Conservation (phyloP, 805 yeast species). For the Torulaspora delbrueckii region DNA sequence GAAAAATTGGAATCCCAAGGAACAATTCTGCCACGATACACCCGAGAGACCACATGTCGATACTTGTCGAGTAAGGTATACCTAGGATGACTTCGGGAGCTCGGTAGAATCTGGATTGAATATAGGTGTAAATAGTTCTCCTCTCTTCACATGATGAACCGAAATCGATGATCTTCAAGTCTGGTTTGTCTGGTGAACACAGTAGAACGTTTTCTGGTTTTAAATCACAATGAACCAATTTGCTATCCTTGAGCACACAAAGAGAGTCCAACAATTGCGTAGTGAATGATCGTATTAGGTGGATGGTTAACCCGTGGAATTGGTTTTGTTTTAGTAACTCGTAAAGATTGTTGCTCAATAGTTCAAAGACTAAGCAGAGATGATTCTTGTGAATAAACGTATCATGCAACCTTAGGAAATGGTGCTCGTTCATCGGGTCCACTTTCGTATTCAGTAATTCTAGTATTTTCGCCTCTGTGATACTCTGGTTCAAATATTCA, state of each 20-base stretch:
- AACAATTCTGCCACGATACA: conserved; percentile 88
- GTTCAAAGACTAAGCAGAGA: conserved; percentile 86
- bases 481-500: conserved; percentile 84
- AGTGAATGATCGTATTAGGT: conserved; percentile 70
- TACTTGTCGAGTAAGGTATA: conserved; percentile 83
- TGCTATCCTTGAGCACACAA: conserved; percentile 71
- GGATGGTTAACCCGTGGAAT: conserved; percentile 82
- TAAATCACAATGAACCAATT: conserved; percentile 90
- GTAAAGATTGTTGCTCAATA: conserved; percentile 80
- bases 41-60: conserved; percentile 97
- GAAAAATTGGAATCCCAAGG: conserved; percentile 87
- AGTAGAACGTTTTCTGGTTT: conserved; percentile 93
- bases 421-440: conserved; percentile 67
- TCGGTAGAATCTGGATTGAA: conserved; percentile 88
- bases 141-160: conserved; percentile 93
- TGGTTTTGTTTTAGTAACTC: conserved; percentile 90
- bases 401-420: conserved; percentile 74
- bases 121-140: conserved; percentile 83
- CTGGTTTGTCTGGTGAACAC: conserved; percentile 65
- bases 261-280: conserved; percentile 78
- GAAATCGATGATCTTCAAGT: conserved; percentile 89
- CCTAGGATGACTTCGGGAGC: conserved; percentile 94
- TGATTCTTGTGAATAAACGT: conserved; percentile 90
- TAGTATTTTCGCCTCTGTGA: conserved; percentile 81
- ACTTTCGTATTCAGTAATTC: conserved; percentile 72